A percentile compares a stretch with the other conserved stretches of the same genome.
phyloP scores from a whole-genome alignment of 2,329 filamentous ascomycete genomes.

The Fusarium ambrosium region DNA sequence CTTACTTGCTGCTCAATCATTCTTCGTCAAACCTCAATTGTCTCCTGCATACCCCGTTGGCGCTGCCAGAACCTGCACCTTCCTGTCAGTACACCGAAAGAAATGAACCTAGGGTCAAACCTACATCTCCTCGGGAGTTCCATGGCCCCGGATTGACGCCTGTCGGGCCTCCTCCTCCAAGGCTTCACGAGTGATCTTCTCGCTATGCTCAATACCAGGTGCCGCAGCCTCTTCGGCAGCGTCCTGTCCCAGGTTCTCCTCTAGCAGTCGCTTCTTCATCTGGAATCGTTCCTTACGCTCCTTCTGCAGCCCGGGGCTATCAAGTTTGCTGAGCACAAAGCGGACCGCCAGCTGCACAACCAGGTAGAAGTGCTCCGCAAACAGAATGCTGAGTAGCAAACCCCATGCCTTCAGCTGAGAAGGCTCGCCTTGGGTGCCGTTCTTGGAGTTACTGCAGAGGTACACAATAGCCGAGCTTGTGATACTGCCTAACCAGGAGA shows the following conservation, averaged over 20 bases:
- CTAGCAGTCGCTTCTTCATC: constrained; percentile 83
- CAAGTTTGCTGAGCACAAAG: constrained; percentile 81
- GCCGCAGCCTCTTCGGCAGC: constrained; percentile 63
- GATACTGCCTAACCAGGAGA: constrained; percentile 94
- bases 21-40: constrained; percentile 67
- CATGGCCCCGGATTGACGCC: constrained; percentile 63
- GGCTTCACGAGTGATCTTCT: constrained; percentile 73
- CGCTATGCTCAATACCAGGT: constrained; percentile 64
- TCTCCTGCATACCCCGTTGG: constrained; percentile 70
- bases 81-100: constrained; percentile 35
- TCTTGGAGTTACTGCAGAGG: constrained; percentile 80
- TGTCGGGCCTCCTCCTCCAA: constrained; percentile 74
- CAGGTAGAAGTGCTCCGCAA: constrained; percentile 93
- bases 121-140: constrained; percentile 66
- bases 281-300: constrained; percentile 85
- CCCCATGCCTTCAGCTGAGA: constrained; percentile 83
- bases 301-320: constrained; percentile 88
- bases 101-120: constrained; percentile 30
- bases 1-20: constrained; percentile 65
- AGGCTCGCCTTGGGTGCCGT: constrained; percentile 75
- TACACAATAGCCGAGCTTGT: constrained; percentile 91
- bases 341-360: constrained; percentile 79
- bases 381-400: constrained; percentile 83
- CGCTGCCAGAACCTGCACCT: constrained; percentile 69
- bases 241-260: constrained; percentile 76